Evolutionary conservation across 305 asterid species (phyloP).

Genomic region (Solanum chacoense): DNA sequence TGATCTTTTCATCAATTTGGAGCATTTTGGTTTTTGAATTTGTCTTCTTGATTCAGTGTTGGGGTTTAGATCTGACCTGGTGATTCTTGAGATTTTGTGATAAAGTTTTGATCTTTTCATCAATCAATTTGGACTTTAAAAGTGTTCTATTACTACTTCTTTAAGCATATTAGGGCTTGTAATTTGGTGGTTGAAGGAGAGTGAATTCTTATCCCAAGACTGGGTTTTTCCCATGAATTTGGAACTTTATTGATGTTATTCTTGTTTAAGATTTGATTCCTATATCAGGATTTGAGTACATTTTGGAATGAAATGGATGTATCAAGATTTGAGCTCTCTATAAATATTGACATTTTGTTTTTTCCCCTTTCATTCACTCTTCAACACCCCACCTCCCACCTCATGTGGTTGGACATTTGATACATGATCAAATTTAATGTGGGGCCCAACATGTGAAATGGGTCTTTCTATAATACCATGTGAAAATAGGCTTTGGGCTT

Average conservation of each 20-base stretch:
- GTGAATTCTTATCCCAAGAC: background rate
- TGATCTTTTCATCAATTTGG: background rate
- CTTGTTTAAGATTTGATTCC: background rate
- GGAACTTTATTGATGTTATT: background rate
- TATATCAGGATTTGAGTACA: background rate
- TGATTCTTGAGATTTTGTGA: background rate
- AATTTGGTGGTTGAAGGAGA: slow-evolving; percentile 6
- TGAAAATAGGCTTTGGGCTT: background rate
- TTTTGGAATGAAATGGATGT: background rate
- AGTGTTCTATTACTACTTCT: background rate
- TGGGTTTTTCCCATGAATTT: background rate
- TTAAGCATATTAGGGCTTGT: background rate
- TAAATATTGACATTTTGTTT: background rate
- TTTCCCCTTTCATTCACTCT: background rate
- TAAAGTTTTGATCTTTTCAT: background rate
- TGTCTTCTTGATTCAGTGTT: background rate
- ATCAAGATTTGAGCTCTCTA: background rate
- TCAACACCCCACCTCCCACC: background rate
- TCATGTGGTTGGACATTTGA: background rate
- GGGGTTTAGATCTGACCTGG: slow-evolving; percentile 3
- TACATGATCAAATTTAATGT: background rate
- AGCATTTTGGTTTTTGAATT: background rate
- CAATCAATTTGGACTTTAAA: slow-evolving; percentile 4
- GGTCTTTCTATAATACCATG: background rate
- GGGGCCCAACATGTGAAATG: background rate